Base-by-base conservation (phyloP, 495 filamentous ascomycete genomes). In the Astrothelium macrocarpum region DNA sequence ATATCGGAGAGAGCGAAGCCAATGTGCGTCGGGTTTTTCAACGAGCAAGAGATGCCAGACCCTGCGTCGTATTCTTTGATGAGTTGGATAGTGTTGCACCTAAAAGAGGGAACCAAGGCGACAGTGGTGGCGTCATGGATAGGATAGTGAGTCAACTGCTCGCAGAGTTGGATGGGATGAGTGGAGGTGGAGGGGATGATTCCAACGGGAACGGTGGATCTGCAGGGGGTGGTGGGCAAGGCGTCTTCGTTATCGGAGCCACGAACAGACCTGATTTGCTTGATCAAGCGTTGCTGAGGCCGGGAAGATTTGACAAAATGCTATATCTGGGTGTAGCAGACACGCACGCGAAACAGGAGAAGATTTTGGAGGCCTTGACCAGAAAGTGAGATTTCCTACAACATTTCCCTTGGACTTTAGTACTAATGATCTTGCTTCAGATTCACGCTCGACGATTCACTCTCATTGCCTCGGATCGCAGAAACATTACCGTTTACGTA, bases 71-170 rank as follows among this genome's bases (percentile, higher is more conserved):
- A 28, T 98, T 98, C 81, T 98, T 98, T 68, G 94, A 99, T 68
- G 94, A 99, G 75, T 73, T 99, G 68, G 94, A 99, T 70, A 96
- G 91, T 0, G 95, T 99, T 10, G 94, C 94, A 18, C 94, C 94
- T 1, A 99, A 99, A 79, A 80, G 94, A 70, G 94, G 94, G 23
- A 97, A 99, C 70, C 94, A 98, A 73, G 94, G 94, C 53, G 94
- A 99, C 73, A 95, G 90, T 62, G 95, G 95, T 56, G 94, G 94
- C 74, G 94, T 99, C 36, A 99, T 97, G 95, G 94, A 99, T 75
- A 87, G 94, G 65, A 97, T 99, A 67, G 94, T 99, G 53, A 91
- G 87, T 71, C 94, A 98, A 80, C 78, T 98, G 42, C 82, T 98
- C 5, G 94, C 94, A 0, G 94, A 98, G 75, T 79, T 98, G 26